Evolutionary conservation across 768 basidiomycete species (phyloP), one percentile per base, ranked within the genome.

Genomic region (Hypholoma sublateritium): DNA sequence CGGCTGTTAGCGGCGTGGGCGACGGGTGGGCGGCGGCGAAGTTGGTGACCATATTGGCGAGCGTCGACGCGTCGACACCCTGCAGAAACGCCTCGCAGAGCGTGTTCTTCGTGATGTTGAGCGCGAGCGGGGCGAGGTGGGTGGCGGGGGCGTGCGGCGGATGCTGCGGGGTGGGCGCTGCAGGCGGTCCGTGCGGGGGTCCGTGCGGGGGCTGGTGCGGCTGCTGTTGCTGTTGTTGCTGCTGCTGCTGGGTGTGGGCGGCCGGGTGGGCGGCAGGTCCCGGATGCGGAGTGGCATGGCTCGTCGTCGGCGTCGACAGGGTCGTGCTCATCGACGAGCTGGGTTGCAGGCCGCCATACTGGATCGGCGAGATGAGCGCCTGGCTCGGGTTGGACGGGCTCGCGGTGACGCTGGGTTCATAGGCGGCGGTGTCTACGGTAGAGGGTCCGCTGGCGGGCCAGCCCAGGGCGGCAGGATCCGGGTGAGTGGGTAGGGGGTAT

Each of bases 1-100:
- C 76, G 1, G 79, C 72, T 0, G 76, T 77, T 13, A 86, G 72
- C 1, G 84, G 79, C 0, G 80, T 80, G 2, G 76, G 65, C 0
- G 80, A 82, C 2, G 81, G 79, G 56, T 82, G 76, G 4, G 77
- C 71, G 17, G 76, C 65, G 35, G 76, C 77, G 55, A 75, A 84
- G 17, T 73, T 72, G 55, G 82, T 80, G 36, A 86, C 80, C 72
- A 85, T 79, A 37, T 79, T 77, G 13, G 84, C 77, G 17, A 86
- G 69, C 3, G 78, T 79, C 1, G 75, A 67, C 0, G 78, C 56
- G 59, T 85, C 83, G 48, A 83, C 60, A 9, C 73, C 76, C 47
- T 69, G 77, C 55, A 79, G 72, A 46, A 84, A 80, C 2, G 80
- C 75, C 36, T 81, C 77, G n/a, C 77, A 73, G 34, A 79, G 67